Base-by-base conservation (phyloP, 768 basidiomycete species). In the Boletus huronensis region DNA sequence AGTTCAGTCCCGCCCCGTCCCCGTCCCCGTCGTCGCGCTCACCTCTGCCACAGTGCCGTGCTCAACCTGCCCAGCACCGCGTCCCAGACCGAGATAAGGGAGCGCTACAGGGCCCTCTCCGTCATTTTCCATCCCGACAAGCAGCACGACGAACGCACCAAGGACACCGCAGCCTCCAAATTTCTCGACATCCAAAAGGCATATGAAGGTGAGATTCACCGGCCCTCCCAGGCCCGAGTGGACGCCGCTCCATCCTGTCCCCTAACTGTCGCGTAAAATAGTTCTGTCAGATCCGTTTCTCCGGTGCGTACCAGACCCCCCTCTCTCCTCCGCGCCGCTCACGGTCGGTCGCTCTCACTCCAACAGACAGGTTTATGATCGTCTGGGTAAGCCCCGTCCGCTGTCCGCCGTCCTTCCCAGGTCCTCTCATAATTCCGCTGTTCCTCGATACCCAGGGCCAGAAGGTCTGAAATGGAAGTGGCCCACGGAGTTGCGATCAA, bases 41-140 rank as follows among this genome's bases (percentile, higher is more conserved):
- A 64, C 58, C 0, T 4, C 19, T 0, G 11, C 16, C 42, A 4
- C 28, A 65, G 87, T 67, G 73, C 85, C 9, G 79, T 91, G 34
- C 79, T 93, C 41, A 93, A 93, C 64, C 68, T 93, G 45, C 78
- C 84, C 16, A 77, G 70, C 47, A 76, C 79, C 5, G 88, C 89
- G 0, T 81, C 84, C 2, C 78, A 81, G 53, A 73, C 74, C 45
- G 88, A 92, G 63, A 85, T 93, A 55, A 78, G 88, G 46, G 89
- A 91, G 52, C 77, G 84, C 34, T 88, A 92, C 68, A 76, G 81
- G 39, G 67, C 81, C 6, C 70, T 93, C 26, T 92, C 91, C 5
- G 78, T 93, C 28, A 72, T 87, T 19, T 91, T 89, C 58, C 92
- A 96, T 61, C 92, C 92, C 0, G 92, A 96, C 77, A 87, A 86